Base-by-base conservation (phyloP, 768 basidiomycete species). In the Porphyrellus cyaneotinctus region DNA sequence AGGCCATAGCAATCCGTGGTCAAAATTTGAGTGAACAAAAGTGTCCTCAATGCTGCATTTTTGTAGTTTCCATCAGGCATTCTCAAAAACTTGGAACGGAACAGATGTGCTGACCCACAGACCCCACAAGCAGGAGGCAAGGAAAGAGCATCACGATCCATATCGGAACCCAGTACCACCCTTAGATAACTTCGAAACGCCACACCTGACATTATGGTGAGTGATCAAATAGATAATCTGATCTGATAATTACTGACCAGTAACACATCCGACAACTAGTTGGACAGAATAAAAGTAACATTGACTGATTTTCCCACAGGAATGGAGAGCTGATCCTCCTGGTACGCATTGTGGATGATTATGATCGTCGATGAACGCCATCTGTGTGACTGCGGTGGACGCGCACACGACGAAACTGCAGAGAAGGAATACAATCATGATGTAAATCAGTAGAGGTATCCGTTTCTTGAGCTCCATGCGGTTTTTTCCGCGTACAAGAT, bases 331-430 rank as follows among this genome's bases (percentile, higher is more conserved):
- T 54, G 51, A 3, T n/a, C n/a, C n/a, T n/a, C n/a, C n/a, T n/a
- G n/a, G n/a, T n/a, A n/a, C n/a, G n/a, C n/a, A n/a, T n/a, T n/a
- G n/a, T n/a, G n/a, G n/a, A n/a, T n/a, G n/a, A n/a, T n/a, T n/a
- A n/a, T 70, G 63, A 38, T 64, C 42, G 47, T 72, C 64, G 38
- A 72, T 62, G 47, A 70, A 71, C 0, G 60, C 54, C 48, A 67
- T 53, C 30, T 68, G 66, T 0, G 59, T 59, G 37, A 68, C 61
- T 17, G 62, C 47, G 2, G 61, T 49, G 15, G 56, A 48, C 5
- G 48, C 26, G 10, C 48, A 15, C 52, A 65, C 47, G 38, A n/a
- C n/a, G n/a, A n/a, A n/a, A n/a, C n/a, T 51, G 63, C 17, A 65
- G 20, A 61, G 28, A 14, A 52, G 14, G 51, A 60, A 47, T 6